Conservation (phyloP, 2,329 filamentous ascomycete genomes). For the Fusarium buxicola region DNA sequence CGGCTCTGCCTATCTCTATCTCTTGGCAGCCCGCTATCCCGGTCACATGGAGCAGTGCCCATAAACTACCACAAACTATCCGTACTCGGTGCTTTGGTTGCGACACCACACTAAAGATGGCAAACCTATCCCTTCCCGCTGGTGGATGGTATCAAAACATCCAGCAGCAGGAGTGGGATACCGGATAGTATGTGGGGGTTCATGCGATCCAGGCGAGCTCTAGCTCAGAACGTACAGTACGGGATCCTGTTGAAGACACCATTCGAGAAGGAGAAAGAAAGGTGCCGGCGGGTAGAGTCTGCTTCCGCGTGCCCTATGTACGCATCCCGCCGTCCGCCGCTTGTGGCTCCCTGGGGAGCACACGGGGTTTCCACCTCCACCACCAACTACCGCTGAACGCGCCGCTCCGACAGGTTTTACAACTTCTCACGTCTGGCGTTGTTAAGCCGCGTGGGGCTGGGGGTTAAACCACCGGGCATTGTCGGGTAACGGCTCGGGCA, state of each 20-base stretch:
- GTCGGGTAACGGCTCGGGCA: conserved; percentile 9
- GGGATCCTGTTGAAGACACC: conserved; percentile 3
- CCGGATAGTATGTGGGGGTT: conserved; percentile 8
- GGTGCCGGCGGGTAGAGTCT: background rate
- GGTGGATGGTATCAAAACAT: background rate
- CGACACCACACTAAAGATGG: conserved; percentile 4
- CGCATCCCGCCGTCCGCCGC: conserved; percentile 16
- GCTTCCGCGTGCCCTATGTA: conserved; percentile 6
- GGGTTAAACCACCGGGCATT: conserved; percentile 11
- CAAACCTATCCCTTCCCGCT: background rate
- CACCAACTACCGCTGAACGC: conserved; percentile 1
- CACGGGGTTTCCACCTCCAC: conserved; percentile 10
- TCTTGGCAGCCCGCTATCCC: conserved; percentile 1
- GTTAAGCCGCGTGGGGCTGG: conserved; percentile 13
- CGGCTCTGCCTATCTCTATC: conserved; percentile 3
- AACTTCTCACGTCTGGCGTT: conserved; percentile 11
- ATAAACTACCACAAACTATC: background rate
- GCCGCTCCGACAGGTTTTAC: conserved; percentile 1
- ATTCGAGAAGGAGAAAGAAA: background rate
- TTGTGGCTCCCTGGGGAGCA: conserved; percentile 2
- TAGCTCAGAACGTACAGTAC: background rate
- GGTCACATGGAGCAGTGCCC: conserved; percentile 1
- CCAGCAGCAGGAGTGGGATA: background rate
- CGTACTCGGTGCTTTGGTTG: too few species aligned
- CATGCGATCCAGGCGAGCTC: background rate